Base-by-base conservation (phyloP, 2,329 filamentous ascomycete species). In the Aspergillus sp. region DNA sequence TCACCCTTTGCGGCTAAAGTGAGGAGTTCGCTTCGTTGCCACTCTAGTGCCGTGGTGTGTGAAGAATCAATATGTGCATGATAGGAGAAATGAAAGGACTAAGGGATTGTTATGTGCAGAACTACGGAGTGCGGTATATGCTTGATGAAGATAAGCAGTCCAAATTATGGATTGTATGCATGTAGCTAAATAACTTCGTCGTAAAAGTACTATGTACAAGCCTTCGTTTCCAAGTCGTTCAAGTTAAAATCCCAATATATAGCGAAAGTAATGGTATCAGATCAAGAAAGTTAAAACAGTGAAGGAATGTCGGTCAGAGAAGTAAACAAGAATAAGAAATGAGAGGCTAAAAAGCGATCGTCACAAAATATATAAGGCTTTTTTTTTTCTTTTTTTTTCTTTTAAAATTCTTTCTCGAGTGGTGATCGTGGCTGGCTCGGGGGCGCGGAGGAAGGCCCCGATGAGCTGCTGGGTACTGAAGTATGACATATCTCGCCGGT, bases 381-480 rank as follows among this genome's bases (percentile, higher is more conserved):
- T 15, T 39, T 12, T 15, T n/a, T 22, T 19, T 15, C 22, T 12
- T 15, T n/a, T n/a, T 19, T n/a, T n/a, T 33, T 15, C 5, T 5
- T 22, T 39, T 22, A 39, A 9, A 39, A 39, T 12, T 39, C 37
- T 20, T 22, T 39, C 17, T 15, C 10, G n/a, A 12, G n/a, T 10
- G 37, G 37, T 22, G 37, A 22, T 39, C 37, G 37, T 19, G 17
- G 37, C 19, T 37, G 33, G 17, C 33, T 37, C 7, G 15, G 15
- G 7, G 10, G 15, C n/a, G n/a, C 20, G 7, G 39, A 19, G 12
- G 22, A 19, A 6, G 41, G 25, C n/a, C 22, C 22, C 7, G 60
- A 64, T 19, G 51, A 47, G 19, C 53, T 50, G 48, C 60, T 62
- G 6, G 48, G 52, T 3, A 56, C 55, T n/a, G 60, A 59, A 5